These are phyloP conservation scores for Collybiopsis luxurians DNA, from an alignment of 768 basidiomycete genomes.

Conservation along the genomic window DNA sequence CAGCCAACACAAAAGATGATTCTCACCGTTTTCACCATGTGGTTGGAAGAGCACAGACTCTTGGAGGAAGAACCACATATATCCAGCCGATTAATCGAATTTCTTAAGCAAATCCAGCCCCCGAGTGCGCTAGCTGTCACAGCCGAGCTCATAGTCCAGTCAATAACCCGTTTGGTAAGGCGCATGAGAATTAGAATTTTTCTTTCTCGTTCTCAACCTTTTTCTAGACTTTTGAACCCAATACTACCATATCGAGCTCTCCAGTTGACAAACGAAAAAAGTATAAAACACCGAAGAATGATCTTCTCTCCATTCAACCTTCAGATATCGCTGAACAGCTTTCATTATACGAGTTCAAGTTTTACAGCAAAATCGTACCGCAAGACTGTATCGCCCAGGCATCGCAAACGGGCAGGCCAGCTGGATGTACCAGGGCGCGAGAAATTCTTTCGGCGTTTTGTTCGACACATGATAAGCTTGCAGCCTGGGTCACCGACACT, in stretches of 20 bases:
- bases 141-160: slow-evolving; percentile 48
- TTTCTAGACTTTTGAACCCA: slow-evolving; percentile 42
- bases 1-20: slow-evolving; percentile 63
- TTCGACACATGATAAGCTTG: slow-evolving; percentile 58
- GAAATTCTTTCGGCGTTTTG: slow-evolving; percentile 37
- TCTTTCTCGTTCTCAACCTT: too few species aligned
- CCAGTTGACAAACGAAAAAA: slow-evolving; percentile 35
- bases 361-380: slow-evolving; percentile 67
- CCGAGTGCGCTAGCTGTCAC: slow-evolving; percentile 39
- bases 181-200: too few species aligned
- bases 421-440: slow-evolving; percentile 29
- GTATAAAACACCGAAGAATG: slow-evolving; percentile 51
- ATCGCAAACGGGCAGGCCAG: slow-evolving; percentile 34
- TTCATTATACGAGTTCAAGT: slow-evolving; percentile 66
- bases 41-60: slow-evolving; percentile 61
- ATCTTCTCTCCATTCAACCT: slow-evolving; percentile 64
- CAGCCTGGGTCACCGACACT: slow-evolving; percentile 65
- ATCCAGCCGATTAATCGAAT: slow-evolving; percentile 52
- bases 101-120: slow-evolving; percentile 40
- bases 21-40: slow-evolving; percentile 52
- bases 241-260: slow-evolving; percentile 21
- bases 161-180: slow-evolving; percentile 56
- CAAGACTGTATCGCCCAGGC: slow-evolving; percentile 74
- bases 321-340: slow-evolving; percentile 77
- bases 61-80: slow-evolving; percentile 65